Conservation (phyloP, 352 stramenopile genomes). For the Pythium grandisporangium region DNA sequence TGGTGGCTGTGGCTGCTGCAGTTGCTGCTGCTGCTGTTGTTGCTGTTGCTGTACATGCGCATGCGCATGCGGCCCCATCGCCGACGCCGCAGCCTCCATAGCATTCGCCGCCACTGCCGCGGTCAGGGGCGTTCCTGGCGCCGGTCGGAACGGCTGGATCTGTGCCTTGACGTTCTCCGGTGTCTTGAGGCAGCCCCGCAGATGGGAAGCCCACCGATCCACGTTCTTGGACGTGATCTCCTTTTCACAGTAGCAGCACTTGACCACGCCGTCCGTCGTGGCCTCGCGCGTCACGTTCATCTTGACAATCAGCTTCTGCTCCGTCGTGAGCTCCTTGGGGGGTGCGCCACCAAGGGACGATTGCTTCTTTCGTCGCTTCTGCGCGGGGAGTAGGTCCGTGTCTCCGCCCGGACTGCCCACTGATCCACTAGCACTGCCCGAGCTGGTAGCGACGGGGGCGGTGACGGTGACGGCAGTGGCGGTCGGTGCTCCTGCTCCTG, state of each 20-base stretch:
- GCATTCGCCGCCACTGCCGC: not conserved
- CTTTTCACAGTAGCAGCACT: constrained; percentile 80
- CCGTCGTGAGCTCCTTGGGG: constrained; percentile 49
- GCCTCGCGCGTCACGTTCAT: constrained; percentile 61
- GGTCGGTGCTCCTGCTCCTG: too few relatives aligned
- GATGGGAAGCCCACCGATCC: constrained; percentile 72
- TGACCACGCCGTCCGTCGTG: constrained; percentile 44
- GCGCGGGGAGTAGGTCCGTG: constrained; percentile 9
- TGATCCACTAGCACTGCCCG: too few relatives aligned
- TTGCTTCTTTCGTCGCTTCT: constrained; percentile 17
- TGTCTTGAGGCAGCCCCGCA: constrained; percentile 68
- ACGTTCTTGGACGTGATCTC: constrained; percentile 81
- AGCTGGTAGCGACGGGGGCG: too few relatives aligned
- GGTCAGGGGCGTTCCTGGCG: not conserved
- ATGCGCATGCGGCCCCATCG: constrained; percentile 5
- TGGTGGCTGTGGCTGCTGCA: too few relatives aligned
- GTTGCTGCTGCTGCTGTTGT: too few relatives aligned
- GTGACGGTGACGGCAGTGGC: too few relatives aligned
- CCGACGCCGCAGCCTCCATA: not conserved
- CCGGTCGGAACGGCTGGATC: constrained; percentile 48
- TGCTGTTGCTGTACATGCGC: too few relatives aligned
- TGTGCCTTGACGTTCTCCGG: constrained; percentile 68
- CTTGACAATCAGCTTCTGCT: constrained; percentile 70
- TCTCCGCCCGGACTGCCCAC: constrained; percentile 13
- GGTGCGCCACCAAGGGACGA: constrained; percentile 7